A percentile compares a stretch with the other conserved stretches of the same genome.
Evolutionary conservation across 306 rosid genomes (phyloP).

Genomic region (Pterocarpus macrocarpus): DNA sequence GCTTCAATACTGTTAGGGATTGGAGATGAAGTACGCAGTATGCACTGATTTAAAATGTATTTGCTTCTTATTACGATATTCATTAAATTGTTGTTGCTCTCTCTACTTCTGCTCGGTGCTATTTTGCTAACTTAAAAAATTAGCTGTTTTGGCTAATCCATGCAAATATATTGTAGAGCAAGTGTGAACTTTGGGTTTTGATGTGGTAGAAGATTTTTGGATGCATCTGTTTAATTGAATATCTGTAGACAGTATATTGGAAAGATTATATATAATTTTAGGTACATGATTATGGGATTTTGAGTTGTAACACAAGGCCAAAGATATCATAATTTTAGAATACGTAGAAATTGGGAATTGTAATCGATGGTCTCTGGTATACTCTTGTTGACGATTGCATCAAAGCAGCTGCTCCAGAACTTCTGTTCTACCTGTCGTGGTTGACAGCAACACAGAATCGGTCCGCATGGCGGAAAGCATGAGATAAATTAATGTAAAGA

Average conservation of each 20-base stretch:
- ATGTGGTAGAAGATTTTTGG: not conserved
- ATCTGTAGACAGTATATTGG: not conserved
- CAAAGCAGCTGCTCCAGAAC: not conserved
- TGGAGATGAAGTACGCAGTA: slow-evolving; percentile 46
- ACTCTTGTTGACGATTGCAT: not conserved
- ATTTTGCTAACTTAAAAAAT: not conserved
- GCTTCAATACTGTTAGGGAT: slow-evolving; percentile 40
- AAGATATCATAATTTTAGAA: not conserved
- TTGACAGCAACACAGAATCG: not conserved
- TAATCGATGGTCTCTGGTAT: not conserved
- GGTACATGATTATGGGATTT: not conserved
- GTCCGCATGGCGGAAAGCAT: too few species aligned
- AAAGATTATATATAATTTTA: not conserved
- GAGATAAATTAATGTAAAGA: too few species aligned
- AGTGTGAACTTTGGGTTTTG: not conserved
- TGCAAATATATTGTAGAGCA: not conserved
- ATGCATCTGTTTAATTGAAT: not conserved
- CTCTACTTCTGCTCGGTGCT: slow-evolving; percentile 31
- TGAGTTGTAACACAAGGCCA: not conserved
- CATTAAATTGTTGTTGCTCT: slow-evolving; percentile 36
- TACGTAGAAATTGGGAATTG: not conserved
- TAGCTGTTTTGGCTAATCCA: slow-evolving; percentile 2
- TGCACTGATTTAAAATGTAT: slow-evolving; percentile 49
- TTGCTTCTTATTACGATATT: slow-evolving; percentile 45
- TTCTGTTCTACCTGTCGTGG: not conserved